These are phyloP conservation scores for Dendrobium officinale DNA, from an alignment of 106 monocot species.

Conservation along the genomic window DNA sequence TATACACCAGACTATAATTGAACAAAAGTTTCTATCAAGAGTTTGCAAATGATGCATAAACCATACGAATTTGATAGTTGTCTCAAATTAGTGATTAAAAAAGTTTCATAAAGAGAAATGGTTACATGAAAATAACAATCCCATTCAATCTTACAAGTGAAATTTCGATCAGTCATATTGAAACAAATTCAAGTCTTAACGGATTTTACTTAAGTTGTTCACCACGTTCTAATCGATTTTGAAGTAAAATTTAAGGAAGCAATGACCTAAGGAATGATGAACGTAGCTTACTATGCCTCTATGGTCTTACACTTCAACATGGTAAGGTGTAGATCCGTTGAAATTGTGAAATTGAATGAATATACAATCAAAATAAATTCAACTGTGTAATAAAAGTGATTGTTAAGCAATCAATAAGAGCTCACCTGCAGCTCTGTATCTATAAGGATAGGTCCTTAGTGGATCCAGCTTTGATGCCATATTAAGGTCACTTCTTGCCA, in stretches of 20 bases:
- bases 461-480: slow-evolving; percentile 89
- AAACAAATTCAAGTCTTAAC: neutral
- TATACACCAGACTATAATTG: neutral
- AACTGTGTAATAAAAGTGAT: neutral
- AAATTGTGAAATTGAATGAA: neutral
- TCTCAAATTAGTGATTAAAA: neutral
- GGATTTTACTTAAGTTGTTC: neutral
- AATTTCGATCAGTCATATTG: neutral
- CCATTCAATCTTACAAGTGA: neutral
- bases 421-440: slow-evolving; percentile 96
- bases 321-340: neutral
- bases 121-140: neutral
- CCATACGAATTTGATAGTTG: neutral
- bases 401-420: neutral
- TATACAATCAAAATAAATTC: neutral
- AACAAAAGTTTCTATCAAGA: neutral
- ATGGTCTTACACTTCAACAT: neutral
- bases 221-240: neutral
- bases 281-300: neutral
- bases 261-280: neutral
- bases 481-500: slow-evolving; percentile 77
- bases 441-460: slow-evolving; percentile 86
- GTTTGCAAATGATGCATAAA: neutral
- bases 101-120: neutral
- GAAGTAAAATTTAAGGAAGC: neutral